A percentile compares a stretch with the other conserved stretches of the same genome.
phyloP scores from a whole-genome alignment of 106 monocot species.

The Alisma plantagoaquatica region DNA sequence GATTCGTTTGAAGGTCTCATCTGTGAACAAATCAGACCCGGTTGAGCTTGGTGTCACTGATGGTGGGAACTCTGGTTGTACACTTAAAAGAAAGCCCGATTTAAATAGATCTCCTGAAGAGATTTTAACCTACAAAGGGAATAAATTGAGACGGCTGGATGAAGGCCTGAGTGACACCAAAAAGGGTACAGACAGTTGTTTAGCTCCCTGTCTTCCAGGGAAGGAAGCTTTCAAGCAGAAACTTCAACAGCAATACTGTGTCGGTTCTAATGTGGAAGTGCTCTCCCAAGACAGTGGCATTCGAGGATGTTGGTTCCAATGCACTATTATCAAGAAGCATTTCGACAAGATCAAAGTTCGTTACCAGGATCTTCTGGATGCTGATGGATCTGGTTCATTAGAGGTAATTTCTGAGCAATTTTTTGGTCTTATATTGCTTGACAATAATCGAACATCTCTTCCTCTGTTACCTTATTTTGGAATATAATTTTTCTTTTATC shows the following conservation, averaged over 20 bases:
- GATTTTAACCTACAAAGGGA: not conserved
- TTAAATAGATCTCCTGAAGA: not conserved
- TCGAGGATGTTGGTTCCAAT: constrained; percentile 88
- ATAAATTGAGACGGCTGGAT: constrained; percentile 7
- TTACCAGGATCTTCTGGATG: constrained; percentile 70
- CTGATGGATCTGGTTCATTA: constrained; percentile 48
- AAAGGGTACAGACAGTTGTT: constrained; percentile 2
- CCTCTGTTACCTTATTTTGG: no score
- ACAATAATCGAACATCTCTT: no score
- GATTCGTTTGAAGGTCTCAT: constrained; percentile 25
- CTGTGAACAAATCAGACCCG: constrained; percentile 3
- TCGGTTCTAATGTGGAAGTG: constrained; percentile 58
- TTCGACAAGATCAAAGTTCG: constrained; percentile 62
- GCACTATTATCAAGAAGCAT: constrained; percentile 45
- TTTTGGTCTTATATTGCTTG: no score
- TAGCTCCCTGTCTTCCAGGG: constrained; percentile 6
- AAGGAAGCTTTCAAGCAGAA: constrained; percentile 22
- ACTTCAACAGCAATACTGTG: constrained; percentile 16
- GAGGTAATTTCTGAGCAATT: constrained; percentile 37
- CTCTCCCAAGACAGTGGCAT: constrained; percentile 87
- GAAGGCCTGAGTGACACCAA: constrained; percentile 2
- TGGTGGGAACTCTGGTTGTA: not conserved
- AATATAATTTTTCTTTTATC: not conserved
- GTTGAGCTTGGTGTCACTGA: constrained; percentile 9
- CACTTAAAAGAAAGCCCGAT: constrained; percentile 12